These are phyloP conservation scores for Aspergillus neotritici DNA, from an alignment of 2,329 filamentous ascomycete species.

Conservation along the genomic window DNA sequence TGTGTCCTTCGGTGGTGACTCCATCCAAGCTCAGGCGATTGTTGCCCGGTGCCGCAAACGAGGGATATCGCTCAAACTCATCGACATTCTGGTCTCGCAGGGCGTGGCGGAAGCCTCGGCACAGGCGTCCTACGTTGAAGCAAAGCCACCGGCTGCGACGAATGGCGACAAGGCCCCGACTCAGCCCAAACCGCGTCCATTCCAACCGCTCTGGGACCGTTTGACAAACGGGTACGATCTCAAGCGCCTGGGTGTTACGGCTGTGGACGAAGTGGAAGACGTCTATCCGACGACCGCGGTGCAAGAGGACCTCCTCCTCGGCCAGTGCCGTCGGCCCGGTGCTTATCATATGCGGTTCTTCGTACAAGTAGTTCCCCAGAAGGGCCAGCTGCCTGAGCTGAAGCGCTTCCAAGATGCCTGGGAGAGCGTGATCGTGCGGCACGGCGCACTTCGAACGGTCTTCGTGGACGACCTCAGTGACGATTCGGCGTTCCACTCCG, in stretches of 20 bases:
- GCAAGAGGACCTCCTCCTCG: constrained; percentile 37
- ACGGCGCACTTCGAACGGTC: constrained; percentile 61
- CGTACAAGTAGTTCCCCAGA: constrained; percentile 15
- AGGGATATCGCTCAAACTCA: background rate
- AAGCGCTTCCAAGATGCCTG: constrained; percentile 32
- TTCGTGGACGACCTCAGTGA: constrained; percentile 52
- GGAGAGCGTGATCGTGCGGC: constrained; percentile 30
- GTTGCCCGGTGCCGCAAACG: background rate
- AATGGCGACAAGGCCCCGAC: background rate
- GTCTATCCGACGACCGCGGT: constrained; percentile 36
- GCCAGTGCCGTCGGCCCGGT: constrained; percentile 31
- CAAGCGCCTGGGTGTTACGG: background rate
- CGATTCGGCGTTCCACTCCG: background rate
- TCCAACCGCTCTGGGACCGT: background rate
- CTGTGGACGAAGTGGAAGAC: constrained; percentile 24
- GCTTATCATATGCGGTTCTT: constrained; percentile 30
- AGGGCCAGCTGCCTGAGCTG: constrained; percentile 22
- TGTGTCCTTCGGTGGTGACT: background rate
- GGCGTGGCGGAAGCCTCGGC: background rate
- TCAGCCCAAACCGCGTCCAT: no score
- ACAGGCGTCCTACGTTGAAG: background rate
- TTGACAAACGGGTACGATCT: background rate
- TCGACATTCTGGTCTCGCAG: background rate
- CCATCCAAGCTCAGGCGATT: background rate
- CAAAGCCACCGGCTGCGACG: background rate